A percentile compares a stretch with the other conserved stretches of the same genome.
phyloP scores from a whole-genome alignment of 306 rosid species.

The Herpetospermum pedunculosum region DNA sequence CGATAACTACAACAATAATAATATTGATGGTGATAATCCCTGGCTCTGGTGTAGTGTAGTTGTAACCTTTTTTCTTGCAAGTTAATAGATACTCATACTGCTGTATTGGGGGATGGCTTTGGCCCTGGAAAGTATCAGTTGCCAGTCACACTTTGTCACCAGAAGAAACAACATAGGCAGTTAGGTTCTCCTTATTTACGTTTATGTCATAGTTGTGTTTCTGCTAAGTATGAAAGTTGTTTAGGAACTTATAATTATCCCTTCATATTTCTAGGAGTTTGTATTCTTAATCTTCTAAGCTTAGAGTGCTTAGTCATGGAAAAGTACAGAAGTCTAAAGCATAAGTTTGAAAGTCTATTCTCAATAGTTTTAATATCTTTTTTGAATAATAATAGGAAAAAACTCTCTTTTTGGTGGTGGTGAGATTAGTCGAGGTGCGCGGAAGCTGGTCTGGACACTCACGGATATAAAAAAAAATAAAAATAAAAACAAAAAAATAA shows the following conservation, averaged over 20 bases:
- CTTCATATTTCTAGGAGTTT: background rate
- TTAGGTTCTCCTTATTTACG: background rate
- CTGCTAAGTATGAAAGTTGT: background rate
- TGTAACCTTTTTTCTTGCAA: background rate
- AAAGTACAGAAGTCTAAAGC: background rate
- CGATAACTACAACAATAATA: background rate
- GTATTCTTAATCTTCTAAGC: background rate
- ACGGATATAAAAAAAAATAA: too few relatives aligned
- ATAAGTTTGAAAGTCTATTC: background rate
- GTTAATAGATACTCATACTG: background rate
- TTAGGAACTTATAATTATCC: background rate
- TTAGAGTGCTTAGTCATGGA: background rate
- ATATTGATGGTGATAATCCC: background rate
- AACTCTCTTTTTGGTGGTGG: background rate
- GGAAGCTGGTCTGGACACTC: too few relatives aligned
- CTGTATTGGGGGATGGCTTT: background rate
- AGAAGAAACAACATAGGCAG: background rate
- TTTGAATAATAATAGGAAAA: background rate
- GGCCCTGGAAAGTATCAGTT: background rate
- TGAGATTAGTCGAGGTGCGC: too few relatives aligned
- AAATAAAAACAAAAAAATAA: too few relatives aligned
- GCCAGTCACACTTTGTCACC: background rate
- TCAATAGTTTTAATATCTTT: background rate
- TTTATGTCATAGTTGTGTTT: background rate
- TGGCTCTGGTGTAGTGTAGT: background rate